Evolutionary conservation across 345 rosid genomes (phyloP).

Genomic region (Ceriops decandra): DNA sequence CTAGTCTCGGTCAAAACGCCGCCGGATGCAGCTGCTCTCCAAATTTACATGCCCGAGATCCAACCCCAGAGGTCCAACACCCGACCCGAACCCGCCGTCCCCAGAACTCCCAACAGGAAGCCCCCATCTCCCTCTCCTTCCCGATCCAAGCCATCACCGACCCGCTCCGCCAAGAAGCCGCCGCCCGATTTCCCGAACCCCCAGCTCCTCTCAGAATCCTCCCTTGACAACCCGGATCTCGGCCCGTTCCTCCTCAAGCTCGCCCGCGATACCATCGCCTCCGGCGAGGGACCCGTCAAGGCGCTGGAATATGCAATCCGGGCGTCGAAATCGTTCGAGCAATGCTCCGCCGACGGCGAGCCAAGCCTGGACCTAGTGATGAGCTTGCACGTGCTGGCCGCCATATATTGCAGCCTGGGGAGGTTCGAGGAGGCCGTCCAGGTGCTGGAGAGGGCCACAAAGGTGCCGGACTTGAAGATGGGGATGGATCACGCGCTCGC

Average conservation of each 20-base stretch:
- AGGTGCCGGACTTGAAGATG: conserved; percentile 56
- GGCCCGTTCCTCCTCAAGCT: conserved; percentile 96
- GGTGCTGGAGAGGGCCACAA: conserved; percentile 72
- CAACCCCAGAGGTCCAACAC: conserved; percentile 29
- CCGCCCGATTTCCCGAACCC: conserved; percentile 59
- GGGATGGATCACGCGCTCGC: conserved; percentile 93
- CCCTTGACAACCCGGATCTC: conserved; percentile 98
- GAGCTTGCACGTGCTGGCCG: conserved; percentile 96
- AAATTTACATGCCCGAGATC: conserved; percentile 48
- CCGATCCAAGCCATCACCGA: conserved; percentile 75
- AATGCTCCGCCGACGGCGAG: conserved; percentile 66
- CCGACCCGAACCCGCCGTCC: conserved; percentile 43
- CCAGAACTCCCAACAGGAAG: conserved; percentile 40
- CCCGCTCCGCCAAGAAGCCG: conserved; percentile 61
- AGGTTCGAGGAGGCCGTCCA: conserved; percentile 93
- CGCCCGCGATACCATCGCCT: conserved; percentile 89
- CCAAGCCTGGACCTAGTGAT: conserved; percentile 87
- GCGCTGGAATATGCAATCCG: conserved; percentile 92
- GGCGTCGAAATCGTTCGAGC: conserved; percentile 82
- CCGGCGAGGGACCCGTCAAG: conserved; percentile 87
- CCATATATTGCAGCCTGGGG: conserved; percentile 90
- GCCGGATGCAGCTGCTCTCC: conserved; percentile 64
- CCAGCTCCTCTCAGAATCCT: conserved; percentile 40
- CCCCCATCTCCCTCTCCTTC: conserved; percentile 77
- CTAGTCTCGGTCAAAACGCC: conserved; percentile 83